These are phyloP conservation scores for Oidium heveae DNA, from an alignment of 2,329 filamentous ascomycete species.

Conservation along the genomic window DNA sequence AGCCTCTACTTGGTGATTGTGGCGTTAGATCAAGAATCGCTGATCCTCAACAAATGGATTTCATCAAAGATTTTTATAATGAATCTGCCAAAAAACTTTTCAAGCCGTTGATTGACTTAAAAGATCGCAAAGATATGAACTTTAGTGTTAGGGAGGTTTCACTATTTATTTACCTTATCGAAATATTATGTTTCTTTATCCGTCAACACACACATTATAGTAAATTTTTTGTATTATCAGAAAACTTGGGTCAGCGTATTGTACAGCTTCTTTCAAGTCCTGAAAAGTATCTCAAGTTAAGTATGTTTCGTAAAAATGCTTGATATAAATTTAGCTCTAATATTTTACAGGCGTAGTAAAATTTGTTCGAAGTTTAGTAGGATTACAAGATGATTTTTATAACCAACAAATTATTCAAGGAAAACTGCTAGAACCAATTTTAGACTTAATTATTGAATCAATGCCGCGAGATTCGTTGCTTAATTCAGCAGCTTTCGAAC, in stretches of 20 bases:
- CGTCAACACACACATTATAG: constrained; percentile 67
- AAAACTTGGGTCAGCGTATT: constrained; percentile 55
- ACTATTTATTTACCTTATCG: constrained; percentile 75
- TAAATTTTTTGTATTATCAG: constrained; percentile 64
- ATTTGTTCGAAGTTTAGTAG: constrained; percentile 72
- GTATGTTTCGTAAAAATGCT: constrained; percentile 24
- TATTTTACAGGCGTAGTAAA: constrained; percentile 48
- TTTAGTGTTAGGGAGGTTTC: constrained; percentile 66
- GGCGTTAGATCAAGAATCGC: constrained; percentile 33
- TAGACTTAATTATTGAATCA: constrained; percentile 61
- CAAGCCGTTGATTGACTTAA: constrained; percentile 59
- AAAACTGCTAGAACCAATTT: constrained; percentile 56
- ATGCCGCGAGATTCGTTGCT: constrained; percentile 83
- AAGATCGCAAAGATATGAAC: constrained; percentile 39
- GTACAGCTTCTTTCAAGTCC: constrained; percentile 58
- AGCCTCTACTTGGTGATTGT: constrained; percentile 39
- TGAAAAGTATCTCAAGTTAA: constrained; percentile 81
- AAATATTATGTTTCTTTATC: constrained; percentile 84
- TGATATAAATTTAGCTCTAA: background rate
- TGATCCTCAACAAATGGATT: constrained; percentile 59
- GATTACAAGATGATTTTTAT: constrained; percentile 77
- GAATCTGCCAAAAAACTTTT: constrained; percentile 67
- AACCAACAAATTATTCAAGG: constrained; percentile 63
- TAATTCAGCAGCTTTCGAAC: constrained; percentile 77
- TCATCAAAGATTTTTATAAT: constrained; percentile 76